Percentiles rank a stretch among this genome's conserved stretches.
These are phyloP conservation scores for Tetrapisispora fleetii DNA, from an alignment of 805 yeast genomes.

Conservation along the genomic window DNA sequence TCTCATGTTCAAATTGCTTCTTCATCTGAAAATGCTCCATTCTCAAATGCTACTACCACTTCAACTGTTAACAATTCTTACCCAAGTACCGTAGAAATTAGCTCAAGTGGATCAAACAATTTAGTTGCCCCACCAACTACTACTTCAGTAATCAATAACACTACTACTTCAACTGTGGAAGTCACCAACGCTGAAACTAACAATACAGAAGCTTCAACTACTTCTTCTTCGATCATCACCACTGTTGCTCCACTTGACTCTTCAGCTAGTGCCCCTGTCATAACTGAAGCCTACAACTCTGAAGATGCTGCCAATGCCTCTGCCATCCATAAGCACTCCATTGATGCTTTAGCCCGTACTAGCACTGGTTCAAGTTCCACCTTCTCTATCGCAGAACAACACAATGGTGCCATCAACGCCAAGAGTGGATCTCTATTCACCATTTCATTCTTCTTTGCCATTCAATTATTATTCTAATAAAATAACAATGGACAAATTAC, in stretches of 20 bases:
- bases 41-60: neutral
- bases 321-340: neutral
- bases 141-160: neutral
- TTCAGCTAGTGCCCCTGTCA: neutral
- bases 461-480: neutral
- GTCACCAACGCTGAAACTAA: neutral
- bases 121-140: neutral
- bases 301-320: neutral
- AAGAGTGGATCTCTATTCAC: neutral
- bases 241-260: neutral
- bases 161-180: conserved; percentile 1
- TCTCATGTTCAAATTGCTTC: neutral
- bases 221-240: neutral
- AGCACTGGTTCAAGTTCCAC: conserved; percentile 1
- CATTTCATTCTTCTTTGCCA: conserved; percentile 3
- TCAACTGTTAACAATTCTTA: neutral
- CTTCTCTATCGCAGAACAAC: conserved; percentile 1
- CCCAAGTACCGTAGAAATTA: neutral
- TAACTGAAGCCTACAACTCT: neutral
- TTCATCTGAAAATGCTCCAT: neutral
- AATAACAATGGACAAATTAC: neutral
- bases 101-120: neutral
- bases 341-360: neutral
- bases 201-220: neutral
- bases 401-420: neutral